These are phyloP conservation scores for Rubia tinctorum DNA, from an alignment of 305 asterid genomes.

Conservation along the genomic window DNA sequence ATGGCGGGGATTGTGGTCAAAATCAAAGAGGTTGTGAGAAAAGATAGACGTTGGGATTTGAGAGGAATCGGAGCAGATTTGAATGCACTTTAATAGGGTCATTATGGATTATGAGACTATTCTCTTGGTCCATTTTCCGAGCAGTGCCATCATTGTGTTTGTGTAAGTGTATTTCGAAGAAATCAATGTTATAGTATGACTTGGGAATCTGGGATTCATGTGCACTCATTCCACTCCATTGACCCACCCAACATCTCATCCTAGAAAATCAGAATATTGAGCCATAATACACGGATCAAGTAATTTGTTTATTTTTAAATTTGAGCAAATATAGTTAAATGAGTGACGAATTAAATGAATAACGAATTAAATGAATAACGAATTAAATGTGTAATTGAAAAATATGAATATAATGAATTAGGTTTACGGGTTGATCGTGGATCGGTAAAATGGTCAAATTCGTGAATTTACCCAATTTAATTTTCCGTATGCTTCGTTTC, in stretches of 20 bases:
- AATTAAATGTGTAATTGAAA: too few relatives aligned
- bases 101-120: slow-evolving; percentile 18
- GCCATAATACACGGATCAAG: too few relatives aligned
- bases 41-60: slow-evolving; percentile 70
- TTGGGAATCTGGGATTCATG: not conserved
- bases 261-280: too few relatives aligned
- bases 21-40: slow-evolving; percentile 29
- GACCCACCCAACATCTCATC: not conserved
- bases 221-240: not conserved
- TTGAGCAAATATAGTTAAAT: too few relatives aligned
- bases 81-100: slow-evolving; percentile 39
- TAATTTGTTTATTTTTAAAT: too few relatives aligned
- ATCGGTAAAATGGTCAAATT: too few relatives aligned
- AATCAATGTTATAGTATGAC: not conserved
- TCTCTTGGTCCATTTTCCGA: slow-evolving; percentile 19
- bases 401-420: too few relatives aligned
- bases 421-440: too few relatives aligned
- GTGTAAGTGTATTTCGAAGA: not conserved
- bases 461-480: too few relatives aligned
- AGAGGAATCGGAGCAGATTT: slow-evolving; percentile 12
- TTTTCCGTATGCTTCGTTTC: too few relatives aligned
- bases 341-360: too few relatives aligned
- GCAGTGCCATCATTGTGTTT: slow-evolving; percentile 15
- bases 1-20: not conserved
- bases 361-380: too few relatives aligned